phyloP scores from a whole-genome alignment of 441 rosid genomes.

The Breynia disticha region DNA sequence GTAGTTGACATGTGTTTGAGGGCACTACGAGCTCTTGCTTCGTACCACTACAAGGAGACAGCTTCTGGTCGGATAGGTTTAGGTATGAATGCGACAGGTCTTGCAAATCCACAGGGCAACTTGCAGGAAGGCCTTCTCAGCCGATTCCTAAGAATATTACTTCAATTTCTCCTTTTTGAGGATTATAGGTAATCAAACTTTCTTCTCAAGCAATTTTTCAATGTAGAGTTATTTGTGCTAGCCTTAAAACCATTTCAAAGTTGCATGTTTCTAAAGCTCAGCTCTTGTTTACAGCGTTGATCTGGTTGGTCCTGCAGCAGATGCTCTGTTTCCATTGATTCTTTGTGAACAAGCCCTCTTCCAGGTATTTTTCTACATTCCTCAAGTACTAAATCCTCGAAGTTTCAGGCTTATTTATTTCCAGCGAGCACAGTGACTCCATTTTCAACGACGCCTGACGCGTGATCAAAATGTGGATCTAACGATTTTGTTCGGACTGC shows the following conservation, averaged over 20 bases:
- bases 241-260: too few relatives aligned
- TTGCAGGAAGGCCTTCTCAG: constrained; percentile 60
- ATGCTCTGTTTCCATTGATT: constrained; percentile 88
- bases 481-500: constrained; percentile 12
- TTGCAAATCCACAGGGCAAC: constrained; percentile 49
- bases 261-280: too few relatives aligned
- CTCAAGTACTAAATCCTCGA: too few relatives aligned
- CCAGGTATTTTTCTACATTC: constrained; percentile 43
- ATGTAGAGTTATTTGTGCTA: too few relatives aligned
- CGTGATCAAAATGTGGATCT: too few relatives aligned
- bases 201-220: not conserved
- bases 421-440: too few relatives aligned
- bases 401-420: too few relatives aligned
- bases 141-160: constrained; percentile 58
- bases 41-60: constrained; percentile 80
- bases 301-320: constrained; percentile 88
- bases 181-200: constrained; percentile 66
- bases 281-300: constrained; percentile 48
- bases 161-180: constrained; percentile 84
- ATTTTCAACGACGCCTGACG: too few relatives aligned
- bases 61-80: constrained; percentile 54
- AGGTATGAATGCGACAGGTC: constrained; percentile 52
- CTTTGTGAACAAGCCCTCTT: constrained; percentile 82
- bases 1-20: constrained; percentile 84
- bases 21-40: constrained; percentile 82